Evolutionary conservation across 2,329 filamentous ascomycete species (phyloP).

Genomic region (Aspergillus bombycis): DNA sequence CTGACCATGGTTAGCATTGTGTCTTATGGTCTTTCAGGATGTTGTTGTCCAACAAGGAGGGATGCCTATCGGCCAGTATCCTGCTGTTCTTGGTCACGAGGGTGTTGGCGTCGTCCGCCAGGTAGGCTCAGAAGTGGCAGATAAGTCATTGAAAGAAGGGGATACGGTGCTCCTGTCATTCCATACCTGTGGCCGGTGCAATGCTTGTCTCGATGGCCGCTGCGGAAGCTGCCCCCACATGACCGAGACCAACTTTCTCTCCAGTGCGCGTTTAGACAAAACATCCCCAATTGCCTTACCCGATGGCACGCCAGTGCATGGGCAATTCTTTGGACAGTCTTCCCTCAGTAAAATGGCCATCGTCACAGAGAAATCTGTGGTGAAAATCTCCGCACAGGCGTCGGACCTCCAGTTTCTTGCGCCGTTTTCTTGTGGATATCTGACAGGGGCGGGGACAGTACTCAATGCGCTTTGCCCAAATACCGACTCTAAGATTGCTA

Average conservation of each 20-base stretch:
- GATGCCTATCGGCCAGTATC: constrained; percentile 29
- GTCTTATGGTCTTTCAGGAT: constrained; percentile 20
- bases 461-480: not conserved
- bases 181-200: not conserved
- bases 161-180: not conserved
- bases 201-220: not conserved
- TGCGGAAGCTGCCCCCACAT: not conserved
- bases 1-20: too few relatives aligned
- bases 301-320: not conserved
- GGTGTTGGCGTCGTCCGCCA: constrained; percentile 18
- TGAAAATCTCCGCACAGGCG: not conserved
- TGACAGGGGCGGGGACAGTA: not conserved
- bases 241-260: not conserved
- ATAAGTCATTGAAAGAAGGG: not conserved
- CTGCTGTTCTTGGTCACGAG: constrained; percentile 32
- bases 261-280: not conserved
- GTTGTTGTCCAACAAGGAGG: constrained; percentile 30
- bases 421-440: not conserved
- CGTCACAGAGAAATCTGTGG: not conserved
- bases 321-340: not conserved
- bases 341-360: not conserved
- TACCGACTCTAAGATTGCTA: not conserved
- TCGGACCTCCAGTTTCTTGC: not conserved
- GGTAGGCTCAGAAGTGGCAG: not conserved
- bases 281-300: not conserved